These are phyloP conservation scores for Scutellaria minor DNA, from an alignment of 257 asterid genomes.

Conservation along the genomic window DNA sequence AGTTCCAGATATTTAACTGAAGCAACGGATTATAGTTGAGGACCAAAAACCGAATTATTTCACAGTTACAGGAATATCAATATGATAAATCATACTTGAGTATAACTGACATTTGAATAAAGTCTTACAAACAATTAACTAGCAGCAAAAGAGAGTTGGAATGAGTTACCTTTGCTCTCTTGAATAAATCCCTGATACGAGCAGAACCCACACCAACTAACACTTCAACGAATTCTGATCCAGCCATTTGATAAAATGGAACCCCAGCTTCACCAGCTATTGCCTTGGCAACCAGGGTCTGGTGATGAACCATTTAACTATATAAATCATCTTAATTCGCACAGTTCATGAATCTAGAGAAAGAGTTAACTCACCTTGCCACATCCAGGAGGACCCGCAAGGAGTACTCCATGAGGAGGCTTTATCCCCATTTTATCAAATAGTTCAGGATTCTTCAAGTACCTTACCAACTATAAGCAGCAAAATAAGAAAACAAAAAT, in stretches of 20 bases:
- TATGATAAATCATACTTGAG: conserved; percentile 5
- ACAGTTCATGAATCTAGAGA: conserved; percentile 20
- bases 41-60: conserved; percentile 22
- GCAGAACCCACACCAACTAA: conserved; percentile 99
- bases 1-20: neutral
- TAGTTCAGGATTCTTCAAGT: conserved; percentile 94
- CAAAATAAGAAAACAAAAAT: conserved; percentile 13
- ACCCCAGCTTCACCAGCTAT: conserved; percentile 99
- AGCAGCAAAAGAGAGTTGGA: neutral
- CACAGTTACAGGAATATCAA: conserved; percentile 10
- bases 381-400: conserved; percentile 99
- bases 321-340: conserved; percentile 10
- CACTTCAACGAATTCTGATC: conserved; percentile 97
- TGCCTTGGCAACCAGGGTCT: conserved; percentile 98
- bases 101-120: conserved; percentile 2
- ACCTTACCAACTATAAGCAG: conserved; percentile 75
- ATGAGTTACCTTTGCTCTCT: conserved; percentile 87
- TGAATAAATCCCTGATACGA: conserved; percentile 95
- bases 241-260: conserved; percentile 99
- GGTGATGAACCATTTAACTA: conserved; percentile 34
- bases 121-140: conserved; percentile 7
- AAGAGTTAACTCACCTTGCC: conserved; percentile 80
- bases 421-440: conserved; percentile 97
- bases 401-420: conserved; percentile 99
- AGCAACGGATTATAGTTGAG: neutral